Conservation (phyloP, 148 eudicot species). For the Silene conica region DNA sequence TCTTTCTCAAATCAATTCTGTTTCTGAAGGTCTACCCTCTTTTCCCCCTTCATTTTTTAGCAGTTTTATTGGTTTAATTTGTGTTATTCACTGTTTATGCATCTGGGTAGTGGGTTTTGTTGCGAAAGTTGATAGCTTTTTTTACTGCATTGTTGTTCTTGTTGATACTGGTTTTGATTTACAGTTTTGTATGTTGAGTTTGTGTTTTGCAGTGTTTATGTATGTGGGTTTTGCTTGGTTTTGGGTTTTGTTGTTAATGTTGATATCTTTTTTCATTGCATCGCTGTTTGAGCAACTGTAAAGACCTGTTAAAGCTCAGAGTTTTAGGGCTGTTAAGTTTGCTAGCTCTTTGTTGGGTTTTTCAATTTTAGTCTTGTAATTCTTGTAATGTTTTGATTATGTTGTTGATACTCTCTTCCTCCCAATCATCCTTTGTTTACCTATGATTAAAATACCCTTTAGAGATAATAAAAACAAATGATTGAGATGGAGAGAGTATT, state of each 20-base stretch:
- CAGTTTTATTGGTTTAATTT: too few relatives aligned
- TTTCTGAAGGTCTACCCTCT: constrained; percentile 67
- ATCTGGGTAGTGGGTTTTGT: too few relatives aligned
- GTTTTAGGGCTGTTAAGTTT: not conserved
- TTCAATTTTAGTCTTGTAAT: not conserved
- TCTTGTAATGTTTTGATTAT: too few relatives aligned
- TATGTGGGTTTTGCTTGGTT: not conserved
- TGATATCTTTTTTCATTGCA: not conserved
- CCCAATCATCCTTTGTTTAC: too few relatives aligned
- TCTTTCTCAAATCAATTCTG: constrained; percentile 77
- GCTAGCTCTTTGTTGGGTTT: not conserved
- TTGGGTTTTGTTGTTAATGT: not conserved
- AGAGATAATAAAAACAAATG: too few relatives aligned
- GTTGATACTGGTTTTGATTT: too few relatives aligned
- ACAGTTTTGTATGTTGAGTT: not conserved
- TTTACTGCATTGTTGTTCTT: not conserved
- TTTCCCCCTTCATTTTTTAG: not conserved
- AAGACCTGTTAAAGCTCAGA: too few relatives aligned
- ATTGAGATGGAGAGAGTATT: too few relatives aligned
- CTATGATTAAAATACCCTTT: too few relatives aligned
- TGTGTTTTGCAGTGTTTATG: not conserved
- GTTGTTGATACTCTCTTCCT: too few relatives aligned
- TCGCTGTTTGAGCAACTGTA: not conserved
- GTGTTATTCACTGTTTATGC: too few relatives aligned
- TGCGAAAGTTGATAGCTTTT: too few relatives aligned